Conservation (phyloP, 805 yeast genomes). For the Pichia occidentalis region DNA sequence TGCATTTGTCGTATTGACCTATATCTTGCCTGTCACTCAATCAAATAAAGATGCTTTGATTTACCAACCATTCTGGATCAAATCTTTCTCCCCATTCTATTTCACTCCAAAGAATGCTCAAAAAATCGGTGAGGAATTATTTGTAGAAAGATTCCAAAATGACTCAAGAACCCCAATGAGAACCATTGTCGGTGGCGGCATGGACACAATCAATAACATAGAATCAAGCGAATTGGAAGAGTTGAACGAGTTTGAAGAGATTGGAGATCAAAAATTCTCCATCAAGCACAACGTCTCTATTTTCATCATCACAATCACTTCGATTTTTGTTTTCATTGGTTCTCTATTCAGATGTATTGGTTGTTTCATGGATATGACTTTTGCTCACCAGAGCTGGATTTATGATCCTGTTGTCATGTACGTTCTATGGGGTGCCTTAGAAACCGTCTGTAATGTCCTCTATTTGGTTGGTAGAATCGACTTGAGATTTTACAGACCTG, state of each 20-base stretch:
- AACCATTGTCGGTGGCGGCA: conserved; percentile 26
- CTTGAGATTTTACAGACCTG: conserved; percentile 76
- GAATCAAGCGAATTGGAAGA: conserved; percentile 16
- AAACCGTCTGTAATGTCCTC: conserved; percentile 47
- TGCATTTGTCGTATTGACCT: conserved; percentile 44
- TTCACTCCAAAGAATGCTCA: conserved; percentile 51
- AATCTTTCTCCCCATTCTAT: conserved; percentile 51
- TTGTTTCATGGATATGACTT: conserved; percentile 32
- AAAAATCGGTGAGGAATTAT: conserved; percentile 24
- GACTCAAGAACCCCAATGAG: conserved; percentile 21
- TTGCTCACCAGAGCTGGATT: conserved; percentile 36
- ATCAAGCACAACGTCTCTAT: conserved; percentile 48
- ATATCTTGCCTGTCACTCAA: conserved; percentile 46
- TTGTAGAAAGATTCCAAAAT: conserved; percentile 16
- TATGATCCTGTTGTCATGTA: conserved; percentile 56
- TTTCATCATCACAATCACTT: conserved; percentile 37
- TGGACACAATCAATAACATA: conserved; percentile 6
- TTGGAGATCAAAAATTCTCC: conserved; percentile 22
- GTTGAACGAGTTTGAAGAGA: conserved; percentile 18
- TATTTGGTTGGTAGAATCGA: conserved; percentile 64
- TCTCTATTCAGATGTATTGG: conserved; percentile 46
- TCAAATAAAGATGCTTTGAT: conserved; percentile 43
- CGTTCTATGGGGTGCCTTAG: conserved; percentile 62
- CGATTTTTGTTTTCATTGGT: conserved; percentile 44
- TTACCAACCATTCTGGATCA: conserved; percentile 77